Evolutionary conservation across 495 filamentous ascomycete species (phyloP).

Genomic region (Xylaria venustula): DNA sequence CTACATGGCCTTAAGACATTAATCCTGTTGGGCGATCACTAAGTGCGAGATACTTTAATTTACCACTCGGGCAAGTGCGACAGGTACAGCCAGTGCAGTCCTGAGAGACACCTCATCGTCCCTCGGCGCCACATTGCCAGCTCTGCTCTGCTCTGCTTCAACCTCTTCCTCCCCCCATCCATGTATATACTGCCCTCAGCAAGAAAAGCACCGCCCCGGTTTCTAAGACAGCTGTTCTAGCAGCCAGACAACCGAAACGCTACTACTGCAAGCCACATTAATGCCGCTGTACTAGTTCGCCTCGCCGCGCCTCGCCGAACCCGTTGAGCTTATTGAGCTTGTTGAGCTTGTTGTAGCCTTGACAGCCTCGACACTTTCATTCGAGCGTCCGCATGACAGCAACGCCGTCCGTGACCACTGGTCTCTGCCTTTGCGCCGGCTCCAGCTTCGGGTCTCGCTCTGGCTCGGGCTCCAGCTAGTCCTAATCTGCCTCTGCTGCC

Average conservation of each 20-base stretch:
- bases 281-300: neutral
- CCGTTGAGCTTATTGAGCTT: neutral
- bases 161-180: neutral
- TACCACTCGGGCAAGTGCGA: too few relatives aligned
- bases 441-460: neutral
- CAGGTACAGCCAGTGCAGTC: too few relatives aligned
- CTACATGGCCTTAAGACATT: neutral
- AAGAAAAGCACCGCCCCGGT: neutral
- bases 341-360: too few relatives aligned
- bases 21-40: neutral
- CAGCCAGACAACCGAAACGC: neutral
- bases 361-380: too few relatives aligned
- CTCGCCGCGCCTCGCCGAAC: neutral
- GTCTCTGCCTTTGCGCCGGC: slow-evolving; percentile 9
- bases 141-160: neutral
- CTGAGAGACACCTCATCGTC: too few relatives aligned
- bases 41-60: neutral
- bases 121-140: too few relatives aligned
- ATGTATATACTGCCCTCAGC: neutral
- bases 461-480: slow-evolving; percentile 18
- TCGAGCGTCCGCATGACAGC: slow-evolving; percentile 7
- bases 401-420: neutral
- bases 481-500: slow-evolving; percentile 3
- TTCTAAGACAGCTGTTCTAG: neutral
- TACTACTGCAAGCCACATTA: neutral